Conservation (phyloP, 2,329 filamentous ascomycete species). For the Penicillium nordicum region DNA sequence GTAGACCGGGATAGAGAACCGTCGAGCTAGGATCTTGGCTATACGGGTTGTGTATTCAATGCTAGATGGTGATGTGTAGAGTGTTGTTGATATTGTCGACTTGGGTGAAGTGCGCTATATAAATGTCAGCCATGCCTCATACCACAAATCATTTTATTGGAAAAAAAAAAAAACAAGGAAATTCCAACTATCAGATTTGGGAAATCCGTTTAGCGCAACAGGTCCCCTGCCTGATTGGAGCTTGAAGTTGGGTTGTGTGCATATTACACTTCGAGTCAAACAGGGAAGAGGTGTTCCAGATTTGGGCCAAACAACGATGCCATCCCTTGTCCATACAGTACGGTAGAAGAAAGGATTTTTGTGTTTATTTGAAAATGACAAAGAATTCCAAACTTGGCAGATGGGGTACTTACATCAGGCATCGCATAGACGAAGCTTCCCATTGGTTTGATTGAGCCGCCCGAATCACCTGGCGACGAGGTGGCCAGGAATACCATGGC, state of each 20-base stretch:
- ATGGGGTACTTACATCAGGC: slow-evolving; percentile 65
- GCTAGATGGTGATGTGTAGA: slow-evolving; percentile 69
- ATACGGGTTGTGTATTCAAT: slow-evolving; percentile 83
- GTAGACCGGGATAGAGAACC: slow-evolving; percentile 72
- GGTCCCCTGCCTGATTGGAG: background rate
- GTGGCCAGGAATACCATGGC: slow-evolving; percentile 57
- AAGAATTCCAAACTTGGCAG: background rate
- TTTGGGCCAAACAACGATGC: background rate
- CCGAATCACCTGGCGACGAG: slow-evolving; percentile 46
- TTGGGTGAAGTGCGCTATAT: slow-evolving; percentile 42
- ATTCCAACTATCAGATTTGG: background rate
- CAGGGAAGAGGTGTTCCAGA: background rate
- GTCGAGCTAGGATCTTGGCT: slow-evolving; percentile 76
- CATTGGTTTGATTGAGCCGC: slow-evolving; percentile 51
- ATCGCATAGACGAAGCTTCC: slow-evolving; percentile 93
- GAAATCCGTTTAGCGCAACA: background rate
- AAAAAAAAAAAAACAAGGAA: background rate
- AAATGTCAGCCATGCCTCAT: slow-evolving; percentile 7
- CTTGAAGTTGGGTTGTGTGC: background rate
- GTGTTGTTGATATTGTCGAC: slow-evolving; percentile 67
- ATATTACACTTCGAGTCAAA: background rate
- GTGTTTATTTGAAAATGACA: background rate
- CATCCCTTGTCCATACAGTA: background rate
- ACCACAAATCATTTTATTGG: too few species aligned
- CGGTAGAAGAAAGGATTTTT: background rate